A percentile compares a stretch with the other conserved stretches of the same genome.
Evolutionary conservation across 768 basidiomycete genomes (phyloP).

Genomic region (Pleurotus platypus): DNA sequence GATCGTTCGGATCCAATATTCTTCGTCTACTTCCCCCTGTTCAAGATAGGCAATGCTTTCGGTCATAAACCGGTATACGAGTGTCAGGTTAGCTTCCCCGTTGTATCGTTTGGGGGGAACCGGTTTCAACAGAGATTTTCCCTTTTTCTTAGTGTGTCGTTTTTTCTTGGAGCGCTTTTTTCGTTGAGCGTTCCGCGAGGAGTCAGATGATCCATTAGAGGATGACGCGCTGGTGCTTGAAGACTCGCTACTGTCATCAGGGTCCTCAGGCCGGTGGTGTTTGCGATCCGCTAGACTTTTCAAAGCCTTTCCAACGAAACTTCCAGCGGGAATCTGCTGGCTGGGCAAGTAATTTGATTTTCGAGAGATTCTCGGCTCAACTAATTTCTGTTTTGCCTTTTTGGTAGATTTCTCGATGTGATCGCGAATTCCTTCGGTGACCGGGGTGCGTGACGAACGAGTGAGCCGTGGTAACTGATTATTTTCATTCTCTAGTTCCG

Average conservation of each 20-base stretch:
- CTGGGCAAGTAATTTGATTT: background rate
- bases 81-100: slow-evolving; percentile 16
- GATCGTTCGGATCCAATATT: slow-evolving; percentile 16
- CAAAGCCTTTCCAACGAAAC: background rate
- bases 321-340: background rate
- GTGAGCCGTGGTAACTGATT: background rate
- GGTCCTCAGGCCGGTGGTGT: background rate
- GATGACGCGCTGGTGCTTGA: no score
- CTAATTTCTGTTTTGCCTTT: background rate
- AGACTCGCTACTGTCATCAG: no score
- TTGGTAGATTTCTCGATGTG: background rate
- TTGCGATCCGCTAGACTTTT: background rate
- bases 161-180: background rate
- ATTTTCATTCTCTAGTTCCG: background rate
- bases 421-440: background rate
- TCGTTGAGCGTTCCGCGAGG: background rate
- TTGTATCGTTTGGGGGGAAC: slow-evolving; percentile 21
- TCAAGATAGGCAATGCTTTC: slow-evolving; percentile 20
- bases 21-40: slow-evolving; percentile 12
- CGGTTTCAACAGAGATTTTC: slow-evolving; percentile 15
- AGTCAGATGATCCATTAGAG: no score
- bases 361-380: background rate
- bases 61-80: slow-evolving; percentile 23
- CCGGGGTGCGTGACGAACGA: background rate
- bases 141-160: background rate